A percentile compares a stretch with the other conserved stretches of the same genome.
Conservation (phyloP, 208 protist species). For the Acanthamoeba castellanii region DNA sequence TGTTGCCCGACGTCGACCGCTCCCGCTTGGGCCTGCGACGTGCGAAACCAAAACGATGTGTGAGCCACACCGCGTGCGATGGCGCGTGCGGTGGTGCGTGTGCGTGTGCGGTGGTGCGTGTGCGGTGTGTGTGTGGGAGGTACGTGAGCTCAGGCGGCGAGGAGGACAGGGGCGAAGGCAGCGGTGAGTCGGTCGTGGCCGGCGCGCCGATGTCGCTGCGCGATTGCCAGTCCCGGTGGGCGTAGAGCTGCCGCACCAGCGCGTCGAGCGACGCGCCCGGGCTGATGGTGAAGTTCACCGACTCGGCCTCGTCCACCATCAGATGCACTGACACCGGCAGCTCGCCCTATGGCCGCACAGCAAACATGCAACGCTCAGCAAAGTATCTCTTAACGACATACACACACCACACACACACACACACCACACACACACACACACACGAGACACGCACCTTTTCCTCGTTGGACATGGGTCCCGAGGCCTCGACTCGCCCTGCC, state of each 20-base stretch:
- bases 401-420: not conserved
- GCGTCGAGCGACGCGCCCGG: not conserved
- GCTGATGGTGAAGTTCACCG: not conserved
- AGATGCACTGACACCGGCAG: slow-evolving; percentile 15
- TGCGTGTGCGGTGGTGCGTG: not conserved
- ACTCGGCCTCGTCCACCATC: slow-evolving; percentile 35
- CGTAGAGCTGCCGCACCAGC: slow-evolving; percentile 27
- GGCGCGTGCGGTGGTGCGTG: not conserved
- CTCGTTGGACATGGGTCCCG: not conserved
- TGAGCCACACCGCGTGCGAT: not conserved
- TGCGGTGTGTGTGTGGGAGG: too few species aligned
- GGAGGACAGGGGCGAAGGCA: not conserved
- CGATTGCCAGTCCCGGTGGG: not conserved
- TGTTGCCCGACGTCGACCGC: not conserved
- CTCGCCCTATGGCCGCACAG: not conserved
- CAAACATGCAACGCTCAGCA: too few species aligned
- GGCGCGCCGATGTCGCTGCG: not conserved
- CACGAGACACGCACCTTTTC: not conserved
- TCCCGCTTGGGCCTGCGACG: not conserved
- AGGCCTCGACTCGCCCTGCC: not conserved
- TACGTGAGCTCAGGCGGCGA: not conserved
- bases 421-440: not conserved
- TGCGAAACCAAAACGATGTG: too few species aligned
- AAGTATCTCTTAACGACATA: too few species aligned
- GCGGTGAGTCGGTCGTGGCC: not conserved